Evolutionary conservation across 1,284 basidiomycete genomes (phyloP).

Genomic region (Vanrija sp.): DNA sequence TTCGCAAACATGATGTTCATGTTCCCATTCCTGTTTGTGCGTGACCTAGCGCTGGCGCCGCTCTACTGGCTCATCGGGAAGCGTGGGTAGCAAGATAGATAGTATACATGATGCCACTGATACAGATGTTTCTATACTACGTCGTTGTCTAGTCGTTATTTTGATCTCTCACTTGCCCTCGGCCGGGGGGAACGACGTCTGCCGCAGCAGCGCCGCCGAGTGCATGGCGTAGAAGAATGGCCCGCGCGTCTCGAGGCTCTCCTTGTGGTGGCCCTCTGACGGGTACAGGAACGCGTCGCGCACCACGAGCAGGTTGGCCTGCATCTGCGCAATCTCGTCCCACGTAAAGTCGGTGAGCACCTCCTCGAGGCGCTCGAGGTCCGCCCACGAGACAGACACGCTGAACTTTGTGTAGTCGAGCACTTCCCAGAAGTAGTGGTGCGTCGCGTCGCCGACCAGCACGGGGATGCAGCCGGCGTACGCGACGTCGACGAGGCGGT

Average conservation of each 20-base stretch:
- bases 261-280: conserved; percentile 21
- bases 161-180: background rate
- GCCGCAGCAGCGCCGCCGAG: conserved; percentile 31
- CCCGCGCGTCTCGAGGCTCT: conserved; percentile 18
- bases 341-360: conserved; percentile 36
- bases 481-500: conserved; percentile 42
- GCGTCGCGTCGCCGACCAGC: conserved; percentile 39
- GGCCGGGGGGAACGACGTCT: conserved; percentile 26
- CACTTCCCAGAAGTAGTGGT: conserved; percentile 45
- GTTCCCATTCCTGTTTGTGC: too few species aligned
- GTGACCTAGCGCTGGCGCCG: too few species aligned
- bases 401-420: conserved; percentile 47
- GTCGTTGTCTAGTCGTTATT: too few species aligned
- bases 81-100: too few species aligned
- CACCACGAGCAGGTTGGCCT: conserved; percentile 45
- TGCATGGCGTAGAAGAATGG: conserved; percentile 43
- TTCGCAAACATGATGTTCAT: background rate
- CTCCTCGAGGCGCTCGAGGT: conserved; percentile 39
- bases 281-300: conserved; percentile 48
- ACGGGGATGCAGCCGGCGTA: conserved; percentile 50
- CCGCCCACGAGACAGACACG: conserved; percentile 35
- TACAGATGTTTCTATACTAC: too few species aligned
- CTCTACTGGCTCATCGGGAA: too few species aligned
- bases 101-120: too few species aligned
- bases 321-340: conserved; percentile 32